Conservation (phyloP, 2,329 filamentous ascomycete genomes). For the Diplodia corticola region DNA sequence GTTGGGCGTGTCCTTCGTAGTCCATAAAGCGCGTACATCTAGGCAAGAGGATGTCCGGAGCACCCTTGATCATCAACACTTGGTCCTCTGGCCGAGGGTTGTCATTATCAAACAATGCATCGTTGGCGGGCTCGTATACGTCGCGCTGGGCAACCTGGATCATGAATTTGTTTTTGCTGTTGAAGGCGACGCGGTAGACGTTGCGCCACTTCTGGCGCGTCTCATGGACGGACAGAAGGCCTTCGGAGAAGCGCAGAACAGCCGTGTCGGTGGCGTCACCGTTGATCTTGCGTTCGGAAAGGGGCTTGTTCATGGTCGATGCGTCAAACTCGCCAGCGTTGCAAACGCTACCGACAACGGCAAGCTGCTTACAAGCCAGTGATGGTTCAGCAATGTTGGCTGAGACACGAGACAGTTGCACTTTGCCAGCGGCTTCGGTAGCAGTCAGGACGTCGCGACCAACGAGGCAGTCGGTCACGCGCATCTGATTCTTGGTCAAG, state of each 20-base stretch:
- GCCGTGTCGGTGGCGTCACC: conserved; percentile 78
- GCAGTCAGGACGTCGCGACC: conserved; percentile 43
- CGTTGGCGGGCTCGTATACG: conserved; percentile 32
- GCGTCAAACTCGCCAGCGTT: conserved; percentile 76
- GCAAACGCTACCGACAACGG: conserved; percentile 65
- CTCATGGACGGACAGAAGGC: conserved; percentile 60
- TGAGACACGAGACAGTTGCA: conserved; percentile 21
- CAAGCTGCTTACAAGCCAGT: conserved; percentile 57
- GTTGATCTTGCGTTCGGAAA: conserved; percentile 64
- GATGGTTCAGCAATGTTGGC: conserved; percentile 36
- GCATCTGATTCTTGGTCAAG: conserved; percentile 70
- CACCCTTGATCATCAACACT: conserved; percentile 74
- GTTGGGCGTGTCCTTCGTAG: conserved; percentile 54
- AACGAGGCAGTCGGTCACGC: conserved; percentile 67
- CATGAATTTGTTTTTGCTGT: conserved; percentile 85
- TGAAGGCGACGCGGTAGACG: conserved; percentile 65
- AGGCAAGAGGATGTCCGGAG: conserved; percentile 70
- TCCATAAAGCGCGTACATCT: conserved; percentile 61
- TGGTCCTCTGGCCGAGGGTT: conserved; percentile 25
- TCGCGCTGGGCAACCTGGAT: conserved; percentile 51
- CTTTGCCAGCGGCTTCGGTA: conserved; percentile 23
- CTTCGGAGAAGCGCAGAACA: conserved; percentile 69
- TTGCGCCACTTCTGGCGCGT: conserved; percentile 64
- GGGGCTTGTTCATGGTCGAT: conserved; percentile 58
- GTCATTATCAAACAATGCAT: conserved; percentile 26